Evolutionary conservation across 177 flowering plant genomes (phyloP), one percentile per base, ranked within the genome.

Genomic region (Vitis hybrid): DNA sequence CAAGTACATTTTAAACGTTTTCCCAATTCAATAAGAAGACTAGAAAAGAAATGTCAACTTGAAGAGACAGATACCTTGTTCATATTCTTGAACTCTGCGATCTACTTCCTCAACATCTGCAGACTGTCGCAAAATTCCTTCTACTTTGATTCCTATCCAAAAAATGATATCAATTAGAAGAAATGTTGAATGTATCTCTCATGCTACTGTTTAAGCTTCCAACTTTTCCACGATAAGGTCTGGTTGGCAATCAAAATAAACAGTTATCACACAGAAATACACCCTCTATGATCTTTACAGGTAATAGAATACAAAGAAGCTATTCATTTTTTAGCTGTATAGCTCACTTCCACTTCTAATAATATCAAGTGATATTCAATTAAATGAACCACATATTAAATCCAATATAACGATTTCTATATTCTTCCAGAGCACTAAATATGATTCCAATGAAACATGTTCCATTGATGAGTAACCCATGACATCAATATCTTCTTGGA

Each of bases 61-160:
- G 49, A 45, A 60, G 55, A 56, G 6, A 51, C 14, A 64, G 69
- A 20, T 55, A 93, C 97, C 97, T 85, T 86, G 92, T 70, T 93
- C 98, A 78, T 95, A 95, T 76, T 93, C 97, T 72, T 87, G 94
- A 77, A 96, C 97, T 67, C 99, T 86, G 53, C 79, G 95, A 5
- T 90, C 97, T 64, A 96, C 99, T 83, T 92, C 99, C 82, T 93
- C 99, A 72, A 96, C 97, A 82, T 94, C 98, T 18, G 99, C 99
- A 63, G 97, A 82, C 74, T 90, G 97, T 45, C 99, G 84, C 77
- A 96, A 78, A 72, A 96, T 92, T 67, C 99, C 99, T 85, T 96
- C 99, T 15, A 92, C 92, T 72, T 89, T 90, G 61, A 81, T 79
- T 81, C 98, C 99, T 96, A 79, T 60, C 12, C 19, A 55, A 29